Evolutionary conservation across 129 eudicot genomes (phyloP).

Genomic region (Rutidosis leptorrhynchoides): DNA sequence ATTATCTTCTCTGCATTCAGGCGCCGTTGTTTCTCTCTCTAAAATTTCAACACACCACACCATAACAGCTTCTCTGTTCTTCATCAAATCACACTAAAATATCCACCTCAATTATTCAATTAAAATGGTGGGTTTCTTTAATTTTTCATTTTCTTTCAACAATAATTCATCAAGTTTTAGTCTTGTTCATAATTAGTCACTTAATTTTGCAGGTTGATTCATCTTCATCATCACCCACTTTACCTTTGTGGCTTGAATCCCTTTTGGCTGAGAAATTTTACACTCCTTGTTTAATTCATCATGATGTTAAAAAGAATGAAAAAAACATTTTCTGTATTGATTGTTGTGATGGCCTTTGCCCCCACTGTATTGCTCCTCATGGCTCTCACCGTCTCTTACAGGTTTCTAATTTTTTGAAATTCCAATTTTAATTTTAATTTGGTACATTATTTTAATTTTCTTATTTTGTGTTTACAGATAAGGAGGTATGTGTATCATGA

Average conservation of each 20-base stretch:
- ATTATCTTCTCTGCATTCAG: background rate
- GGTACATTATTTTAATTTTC: background rate
- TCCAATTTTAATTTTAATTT: background rate
- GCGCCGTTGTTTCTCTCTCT: conserved; percentile 17
- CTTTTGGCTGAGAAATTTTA: conserved; percentile 63
- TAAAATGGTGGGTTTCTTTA: conserved; percentile 24
- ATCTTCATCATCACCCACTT: conserved; percentile 2
- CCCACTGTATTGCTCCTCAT: conserved; percentile 58
- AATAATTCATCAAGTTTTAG: background rate
- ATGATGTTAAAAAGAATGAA: conserved; percentile 60
- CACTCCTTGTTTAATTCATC: conserved; percentile 63
- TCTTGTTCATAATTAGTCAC: background rate
- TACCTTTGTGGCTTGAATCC: conserved; percentile 64
- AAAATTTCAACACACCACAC: background rate
- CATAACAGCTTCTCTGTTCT: background rate
- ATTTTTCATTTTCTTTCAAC: background rate
- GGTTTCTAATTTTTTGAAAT: conserved; percentile 29
- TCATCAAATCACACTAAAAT: background rate
- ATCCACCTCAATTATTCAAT: conserved; percentile 14
- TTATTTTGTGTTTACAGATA: conserved; percentile 39
- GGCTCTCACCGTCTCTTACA: conserved; percentile 70
- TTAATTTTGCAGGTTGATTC: conserved; percentile 40
- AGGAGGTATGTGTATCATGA: conserved; percentile 83
- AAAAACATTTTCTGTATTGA: conserved; percentile 79
- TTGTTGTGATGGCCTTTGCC: conserved; percentile 64